Evolutionary conservation across 2,329 filamentous ascomycete species (phyloP).

Genomic region (Arachnomyces sp.): DNA sequence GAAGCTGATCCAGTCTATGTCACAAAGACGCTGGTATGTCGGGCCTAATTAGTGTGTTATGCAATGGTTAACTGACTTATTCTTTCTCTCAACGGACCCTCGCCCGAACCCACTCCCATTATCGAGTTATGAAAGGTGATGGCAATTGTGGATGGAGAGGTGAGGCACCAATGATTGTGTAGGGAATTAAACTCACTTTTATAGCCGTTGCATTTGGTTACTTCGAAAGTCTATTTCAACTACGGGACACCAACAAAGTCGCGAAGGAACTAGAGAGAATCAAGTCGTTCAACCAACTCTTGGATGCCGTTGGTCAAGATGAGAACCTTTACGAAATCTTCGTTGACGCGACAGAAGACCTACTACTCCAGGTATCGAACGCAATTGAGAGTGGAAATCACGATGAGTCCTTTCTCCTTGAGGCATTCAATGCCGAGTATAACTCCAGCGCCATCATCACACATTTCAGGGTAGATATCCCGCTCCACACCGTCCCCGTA

Average conservation of each 20-base stretch:
- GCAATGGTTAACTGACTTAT: slow-evolving; percentile 9
- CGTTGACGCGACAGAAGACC: slow-evolving; percentile 61
- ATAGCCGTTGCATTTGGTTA: slow-evolving; percentile 87
- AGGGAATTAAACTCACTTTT: background rate
- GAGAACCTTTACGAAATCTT: slow-evolving; percentile 73
- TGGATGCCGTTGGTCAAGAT: slow-evolving; percentile 61
- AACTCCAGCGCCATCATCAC: slow-evolving; percentile 72
- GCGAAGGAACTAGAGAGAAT: slow-evolving; percentile 65
- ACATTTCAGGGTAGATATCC: slow-evolving; percentile 56
- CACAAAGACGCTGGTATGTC: slow-evolving; percentile 69
- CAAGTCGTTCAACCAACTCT: slow-evolving; percentile 59
- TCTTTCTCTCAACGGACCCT: slow-evolving; percentile 54
- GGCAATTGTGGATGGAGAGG: slow-evolving; percentile 98
- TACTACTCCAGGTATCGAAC: slow-evolving; percentile 56
- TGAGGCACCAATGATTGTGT: slow-evolving; percentile 41
- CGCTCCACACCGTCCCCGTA: slow-evolving; percentile 9
- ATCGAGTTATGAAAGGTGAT: slow-evolving; percentile 80
- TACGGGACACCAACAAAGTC: slow-evolving; percentile 56
- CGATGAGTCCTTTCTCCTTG: slow-evolving; percentile 50
- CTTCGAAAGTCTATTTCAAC: slow-evolving; percentile 72
- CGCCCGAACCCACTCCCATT: slow-evolving; percentile 75
- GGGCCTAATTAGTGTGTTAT: background rate
- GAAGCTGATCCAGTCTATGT: slow-evolving; percentile 78
- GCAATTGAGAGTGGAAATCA: slow-evolving; percentile 50
- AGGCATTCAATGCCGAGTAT: slow-evolving; percentile 64